Evolutionary conservation across 2,329 filamentous ascomycete genomes (phyloP), one percentile per base, ranked within the genome.

Genomic region (Nothophaeocryptopus gaeumannii): DNA sequence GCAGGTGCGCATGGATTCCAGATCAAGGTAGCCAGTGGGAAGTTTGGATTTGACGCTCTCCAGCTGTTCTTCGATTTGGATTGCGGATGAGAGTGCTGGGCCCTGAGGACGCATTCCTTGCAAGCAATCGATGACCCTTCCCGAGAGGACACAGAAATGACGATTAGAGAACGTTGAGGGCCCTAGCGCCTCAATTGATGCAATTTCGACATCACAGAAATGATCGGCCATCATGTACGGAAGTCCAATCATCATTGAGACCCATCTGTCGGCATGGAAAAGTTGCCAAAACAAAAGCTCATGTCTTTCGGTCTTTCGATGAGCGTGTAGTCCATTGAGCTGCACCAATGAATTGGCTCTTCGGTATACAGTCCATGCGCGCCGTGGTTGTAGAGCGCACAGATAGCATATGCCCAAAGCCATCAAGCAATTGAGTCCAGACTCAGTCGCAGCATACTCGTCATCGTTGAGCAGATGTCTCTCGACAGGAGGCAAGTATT

Each of bases 221-320:
- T 52, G 40, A 14, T 57, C 51, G 5, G 47, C 34, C 8, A 52
- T 30, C 11, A 39, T 46, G 15, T 51, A 55, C 3, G 54, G 54
- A 12, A 55, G 42, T 12, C 48, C 51, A 7, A 57, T 53, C 42
- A 55, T 54, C 11, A 57, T 41, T 4, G 51, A 54, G 4, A 51
- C 48, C 51, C 54, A 57, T 45, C 54, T 41, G 32, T 57, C 54
- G 4, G 51, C 48, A 33, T 55, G 51, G 20, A 57, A 57, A 8
- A 55, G 33, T 29, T 51, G 48, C 54, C 54, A 57, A 40, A 57
- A 57, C 1, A 57, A 16, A 4, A 16, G n/a, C 7, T 50, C 45
- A 5, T 52, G 42, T 37, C 26, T 39, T 31, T 51, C 42, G 2
- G 40, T 46, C 16, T 33, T 40, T 15, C 33, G 47, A 3, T 44